Evolutionary conservation across 208 protist genomes (phyloP).

Genomic region (Trypanosoma conorhini): DNA sequence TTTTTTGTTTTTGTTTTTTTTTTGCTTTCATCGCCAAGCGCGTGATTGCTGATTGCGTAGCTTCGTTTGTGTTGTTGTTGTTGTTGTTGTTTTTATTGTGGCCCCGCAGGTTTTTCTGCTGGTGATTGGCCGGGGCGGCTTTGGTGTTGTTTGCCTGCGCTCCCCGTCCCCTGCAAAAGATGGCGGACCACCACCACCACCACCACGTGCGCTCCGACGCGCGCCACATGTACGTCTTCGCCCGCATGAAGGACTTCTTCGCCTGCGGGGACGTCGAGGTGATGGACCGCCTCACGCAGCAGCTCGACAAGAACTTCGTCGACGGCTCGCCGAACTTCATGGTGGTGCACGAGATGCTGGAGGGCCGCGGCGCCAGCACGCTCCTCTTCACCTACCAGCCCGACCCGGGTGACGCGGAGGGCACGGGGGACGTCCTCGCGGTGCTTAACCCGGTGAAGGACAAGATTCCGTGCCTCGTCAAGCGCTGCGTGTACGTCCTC

Average conservation of each 20-base stretch:
- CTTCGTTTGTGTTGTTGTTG: constrained; percentile 5
- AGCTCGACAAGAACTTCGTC: constrained; percentile 74
- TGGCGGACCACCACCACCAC: constrained; percentile 3
- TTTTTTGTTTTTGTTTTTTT: not conserved
- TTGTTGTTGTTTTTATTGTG: not conserved
- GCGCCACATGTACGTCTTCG: constrained; percentile 88
- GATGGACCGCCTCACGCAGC: constrained; percentile 59
- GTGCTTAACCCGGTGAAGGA: constrained; percentile 70
- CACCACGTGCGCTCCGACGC: constrained; percentile 58
- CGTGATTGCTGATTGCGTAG: constrained; percentile 6
- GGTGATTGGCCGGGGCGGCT: not conserved
- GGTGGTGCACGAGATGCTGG: constrained; percentile 82
- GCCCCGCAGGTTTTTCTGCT: not conserved
- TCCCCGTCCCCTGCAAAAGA: not conserved
- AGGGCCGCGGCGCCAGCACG: constrained; percentile 71
- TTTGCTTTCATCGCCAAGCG: not conserved
- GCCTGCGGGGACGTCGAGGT: constrained; percentile 66
- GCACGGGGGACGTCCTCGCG: constrained; percentile 59
- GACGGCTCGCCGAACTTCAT: constrained; percentile 87
- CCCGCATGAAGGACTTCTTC: constrained; percentile 87
- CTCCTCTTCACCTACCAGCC: constrained; percentile 91
- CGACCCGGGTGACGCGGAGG: constrained; percentile 25
- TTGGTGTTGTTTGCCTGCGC: constrained; percentile 8
- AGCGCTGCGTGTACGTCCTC: constrained; percentile 84
- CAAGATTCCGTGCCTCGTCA: constrained; percentile 58